Evolutionary conservation across 495 filamentous ascomycete genomes (phyloP).

Genomic region (Clohesyomyces aquaticus): DNA sequence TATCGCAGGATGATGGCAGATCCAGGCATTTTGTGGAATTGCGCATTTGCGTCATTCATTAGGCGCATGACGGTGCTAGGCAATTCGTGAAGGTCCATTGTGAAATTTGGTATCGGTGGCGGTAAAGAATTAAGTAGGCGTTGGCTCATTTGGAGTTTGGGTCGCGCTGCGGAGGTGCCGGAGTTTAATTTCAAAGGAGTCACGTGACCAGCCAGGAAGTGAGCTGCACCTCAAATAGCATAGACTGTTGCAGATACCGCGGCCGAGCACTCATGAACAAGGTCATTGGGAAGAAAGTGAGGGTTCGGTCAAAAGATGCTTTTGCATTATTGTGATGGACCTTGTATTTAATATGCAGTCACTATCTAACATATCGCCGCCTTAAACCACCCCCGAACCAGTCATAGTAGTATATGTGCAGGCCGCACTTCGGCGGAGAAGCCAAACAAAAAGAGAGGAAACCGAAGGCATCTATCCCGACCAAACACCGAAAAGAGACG

Average conservation of each 20-base stretch:
- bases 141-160: too few relatives aligned
- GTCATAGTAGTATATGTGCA: conserved; percentile 41
- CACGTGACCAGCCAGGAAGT: too few relatives aligned
- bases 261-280: too few relatives aligned
- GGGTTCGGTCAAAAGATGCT: background rate
- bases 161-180: conserved; percentile 13
- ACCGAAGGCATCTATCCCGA: conserved; percentile 35
- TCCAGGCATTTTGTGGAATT: conserved; percentile 86
- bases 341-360: conserved; percentile 34
- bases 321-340: background rate
- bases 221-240: too few relatives aligned
- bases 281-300: background rate
- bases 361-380: conserved; percentile 41
- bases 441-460: conserved; percentile 23
- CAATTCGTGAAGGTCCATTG: conserved; percentile 35
- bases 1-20: conserved; percentile 94
- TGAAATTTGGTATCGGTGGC: background rate
- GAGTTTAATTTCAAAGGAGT: conserved; percentile 1
- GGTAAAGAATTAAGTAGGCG: background rate
- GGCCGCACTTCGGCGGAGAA: conserved; percentile 28
- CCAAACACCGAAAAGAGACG: conserved; percentile 33
- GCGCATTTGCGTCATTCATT: conserved; percentile 31
- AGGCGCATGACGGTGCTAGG: conserved; percentile 32
- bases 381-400: conserved; percentile 9
- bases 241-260: too few relatives aligned